These are phyloP conservation scores for Saccharomycopsis crataegensis DNA, from an alignment of 1,139 yeast species.

Conservation along the genomic window DNA sequence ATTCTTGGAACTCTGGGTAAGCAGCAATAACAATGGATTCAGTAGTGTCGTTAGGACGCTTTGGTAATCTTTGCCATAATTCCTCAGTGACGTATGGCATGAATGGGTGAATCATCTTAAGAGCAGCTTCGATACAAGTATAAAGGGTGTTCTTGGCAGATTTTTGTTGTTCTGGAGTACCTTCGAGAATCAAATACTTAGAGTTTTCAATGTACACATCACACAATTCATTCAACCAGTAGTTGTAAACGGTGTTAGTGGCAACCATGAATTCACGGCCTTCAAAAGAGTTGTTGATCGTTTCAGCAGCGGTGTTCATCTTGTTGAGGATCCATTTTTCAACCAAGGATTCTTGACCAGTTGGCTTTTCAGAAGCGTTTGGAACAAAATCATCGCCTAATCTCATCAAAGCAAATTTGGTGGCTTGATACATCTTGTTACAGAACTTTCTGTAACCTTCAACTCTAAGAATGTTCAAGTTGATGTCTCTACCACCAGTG, in stretches of 20 bases:
- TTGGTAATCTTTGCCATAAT: slow-evolving; percentile 98
- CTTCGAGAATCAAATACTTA: slow-evolving; percentile 85
- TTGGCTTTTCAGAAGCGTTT: slow-evolving; percentile 49
- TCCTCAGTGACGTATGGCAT: slow-evolving; percentile 98
- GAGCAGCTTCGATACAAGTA: slow-evolving; percentile 87
- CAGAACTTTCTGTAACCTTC: slow-evolving; percentile 99
- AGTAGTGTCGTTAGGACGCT: slow-evolving; percentile 64
- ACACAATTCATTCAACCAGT: slow-evolving; percentile 92
- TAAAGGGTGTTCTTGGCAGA: slow-evolving; percentile 93
- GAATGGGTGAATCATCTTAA: slow-evolving; percentile 91
- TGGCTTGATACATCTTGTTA: slow-evolving; percentile 98
- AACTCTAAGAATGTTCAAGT: slow-evolving; percentile 90
- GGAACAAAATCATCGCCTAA: slow-evolving; percentile 85
- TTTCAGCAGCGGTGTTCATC: slow-evolving; percentile 62
- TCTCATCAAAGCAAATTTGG: slow-evolving; percentile 91
- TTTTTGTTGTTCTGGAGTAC: slow-evolving; percentile 72
- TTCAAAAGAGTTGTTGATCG: slow-evolving; percentile 61
- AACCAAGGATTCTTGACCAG: slow-evolving; percentile 85
- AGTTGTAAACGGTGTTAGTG: slow-evolving; percentile 80
- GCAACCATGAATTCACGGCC: slow-evolving; percentile 76
- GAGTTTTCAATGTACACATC: slow-evolving; percentile 98
- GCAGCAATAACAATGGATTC: slow-evolving; percentile 71
- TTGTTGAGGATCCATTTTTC: slow-evolving; percentile 96
- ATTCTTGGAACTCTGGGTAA: slow-evolving; percentile 61
- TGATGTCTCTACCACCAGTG: slow-evolving; percentile 97